A percentile compares a stretch with the other conserved stretches of the same genome.
Evolutionary conservation across 2,329 filamentous ascomycete species (phyloP).

Genomic region (Catunica adiposa): DNA sequence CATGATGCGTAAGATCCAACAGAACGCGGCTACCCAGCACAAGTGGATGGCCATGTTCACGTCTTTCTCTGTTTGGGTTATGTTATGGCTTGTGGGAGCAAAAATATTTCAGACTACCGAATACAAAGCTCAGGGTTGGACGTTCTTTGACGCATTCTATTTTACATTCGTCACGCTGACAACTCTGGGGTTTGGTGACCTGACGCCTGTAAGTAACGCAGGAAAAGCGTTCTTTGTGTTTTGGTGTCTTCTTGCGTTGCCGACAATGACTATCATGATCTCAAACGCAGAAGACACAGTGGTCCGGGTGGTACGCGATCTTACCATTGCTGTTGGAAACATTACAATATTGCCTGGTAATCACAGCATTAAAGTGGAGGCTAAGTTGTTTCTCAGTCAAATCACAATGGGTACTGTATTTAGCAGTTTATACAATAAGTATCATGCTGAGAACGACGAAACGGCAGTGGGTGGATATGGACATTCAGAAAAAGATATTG

Average conservation of each 20-base stretch:
- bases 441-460: not conserved
- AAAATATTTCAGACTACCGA: constrained; percentile 49
- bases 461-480: constrained; percentile 5
- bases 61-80: constrained; percentile 50
- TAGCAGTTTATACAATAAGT: constrained; percentile 5
- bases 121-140: constrained; percentile 40
- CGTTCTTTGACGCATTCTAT: constrained; percentile 69
- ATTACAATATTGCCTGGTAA: constrained; percentile 46
- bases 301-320: constrained; percentile 42
- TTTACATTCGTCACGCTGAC: constrained; percentile 71
- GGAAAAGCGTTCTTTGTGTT: constrained; percentile 84
- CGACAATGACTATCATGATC: constrained; percentile 76
- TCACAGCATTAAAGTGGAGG: constrained; percentile 28
- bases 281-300: constrained; percentile 73
- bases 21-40: constrained; percentile 44
- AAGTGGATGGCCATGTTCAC: constrained; percentile 58
- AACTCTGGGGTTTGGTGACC: constrained; percentile 77
- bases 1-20: constrained; percentile 68
- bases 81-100: constrained; percentile 70
- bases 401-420: constrained; percentile 30
- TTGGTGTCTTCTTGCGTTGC: constrained; percentile 73
- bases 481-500: not conserved
- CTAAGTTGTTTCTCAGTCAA: constrained; percentile 28
- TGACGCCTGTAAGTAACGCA: constrained; percentile 57
- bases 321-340: constrained; percentile 38